Evolutionary conservation across 352 stramenopile species (phyloP), one percentile per base, ranked within the genome.

Genomic region (Phytophthora nicotianae): DNA sequence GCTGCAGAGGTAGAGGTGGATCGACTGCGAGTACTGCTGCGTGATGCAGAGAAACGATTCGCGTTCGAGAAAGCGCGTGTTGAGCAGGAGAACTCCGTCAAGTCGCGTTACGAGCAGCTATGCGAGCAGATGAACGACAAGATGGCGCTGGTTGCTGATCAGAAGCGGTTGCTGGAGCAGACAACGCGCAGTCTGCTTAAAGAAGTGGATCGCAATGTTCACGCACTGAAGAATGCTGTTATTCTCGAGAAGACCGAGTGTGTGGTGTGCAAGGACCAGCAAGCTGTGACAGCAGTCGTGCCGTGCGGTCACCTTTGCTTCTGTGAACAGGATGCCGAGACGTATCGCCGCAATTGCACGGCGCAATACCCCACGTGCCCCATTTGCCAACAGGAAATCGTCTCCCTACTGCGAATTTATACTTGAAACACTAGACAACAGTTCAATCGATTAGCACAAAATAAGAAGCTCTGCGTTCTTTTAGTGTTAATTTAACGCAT

Each of bases 271-370:
- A 90, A 90, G 57, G 86, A 95, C 53, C 73, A 74, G 27, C 62
- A 78, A 29, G 82, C 86, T 0, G 85, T 89, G 48, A 91, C 77
- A 27, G 86, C 86, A 5, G 71, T 95, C 35, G 83, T 93, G 49
- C 86, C 86, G 40, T 95, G 86, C 40, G 86, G 86, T n/a, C 86
- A 95, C 42, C 41, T 95, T 41, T 91, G 84, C 51, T 95, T 95
- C 56, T 95, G 86, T 66, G 80, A 95, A 24, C 67, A 90, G n/a
- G 86, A 95, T 62, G 82, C 75, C 23, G 81, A 91, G 33, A 65
- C 72, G 11, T 95, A 93, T 63, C 75, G 74, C 3, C 80, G 66
- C 40, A 85, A 81, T 27, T 69, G 72, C 26, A 59, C 68, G 14
- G 69, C 55, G 5, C 55, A 74, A 32, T 78, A 86, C 51, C 64